Percentiles rank a stretch among this genome's conserved stretches.
phyloP scores from a whole-genome alignment of 305 asterid species.

The Solanum hybrid region DNA sequence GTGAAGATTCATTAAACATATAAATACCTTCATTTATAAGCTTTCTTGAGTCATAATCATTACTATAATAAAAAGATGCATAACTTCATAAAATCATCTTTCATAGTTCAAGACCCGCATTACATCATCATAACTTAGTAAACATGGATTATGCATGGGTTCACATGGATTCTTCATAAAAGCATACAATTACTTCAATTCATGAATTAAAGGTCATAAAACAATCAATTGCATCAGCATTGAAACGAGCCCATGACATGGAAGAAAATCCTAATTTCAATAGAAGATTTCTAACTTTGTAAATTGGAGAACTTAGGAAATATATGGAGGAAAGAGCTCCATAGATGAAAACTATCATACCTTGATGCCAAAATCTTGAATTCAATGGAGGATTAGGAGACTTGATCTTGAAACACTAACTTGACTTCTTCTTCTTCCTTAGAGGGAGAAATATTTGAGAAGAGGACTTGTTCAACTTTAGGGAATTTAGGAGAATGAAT shows the following conservation, averaged over 20 bases:
- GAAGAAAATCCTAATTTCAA: not conserved
- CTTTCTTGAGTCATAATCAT: not conserved
- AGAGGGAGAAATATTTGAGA: not conserved
- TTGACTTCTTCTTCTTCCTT: not conserved
- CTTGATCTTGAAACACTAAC: not conserved
- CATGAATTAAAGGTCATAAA: not conserved
- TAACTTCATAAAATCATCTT: not conserved
- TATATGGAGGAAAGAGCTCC: not conserved
- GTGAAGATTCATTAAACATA: too few species aligned
- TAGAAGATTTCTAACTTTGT: not conserved
- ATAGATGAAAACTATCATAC: not conserved
- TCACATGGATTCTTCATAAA: not conserved
- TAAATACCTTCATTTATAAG: too few species aligned
- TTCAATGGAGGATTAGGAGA: not conserved
- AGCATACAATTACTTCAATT: too few species aligned
- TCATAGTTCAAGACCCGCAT: not conserved
- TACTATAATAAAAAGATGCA: not conserved
- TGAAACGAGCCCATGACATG: not conserved
- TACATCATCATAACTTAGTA: not conserved
- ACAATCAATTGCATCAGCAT: not conserved
- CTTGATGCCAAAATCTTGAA: not conserved
- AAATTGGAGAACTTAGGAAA: not conserved
- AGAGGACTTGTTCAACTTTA: not conserved
- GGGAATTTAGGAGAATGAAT: not conserved
- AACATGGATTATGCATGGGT: not conserved